Conservation (phyloP, 768 basidiomycete genomes). For the Termitomyces sp. region DNA sequence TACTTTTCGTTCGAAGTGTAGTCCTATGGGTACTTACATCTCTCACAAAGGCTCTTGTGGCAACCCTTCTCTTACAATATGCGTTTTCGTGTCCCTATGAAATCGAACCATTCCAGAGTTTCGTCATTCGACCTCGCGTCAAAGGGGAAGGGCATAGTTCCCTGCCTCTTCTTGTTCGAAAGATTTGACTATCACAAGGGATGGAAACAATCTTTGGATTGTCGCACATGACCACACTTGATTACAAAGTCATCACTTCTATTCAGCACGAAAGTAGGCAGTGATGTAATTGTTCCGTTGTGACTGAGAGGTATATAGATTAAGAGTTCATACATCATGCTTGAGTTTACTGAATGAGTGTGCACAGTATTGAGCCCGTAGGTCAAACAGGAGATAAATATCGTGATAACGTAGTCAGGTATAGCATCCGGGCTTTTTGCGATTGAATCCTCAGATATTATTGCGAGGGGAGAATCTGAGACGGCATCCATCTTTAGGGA, state of each 20-base stretch:
- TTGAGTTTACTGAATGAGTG: neutral
- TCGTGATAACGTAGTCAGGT: neutral
- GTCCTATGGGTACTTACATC: constrained; percentile 1
- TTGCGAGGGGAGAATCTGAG: constrained; percentile 72
- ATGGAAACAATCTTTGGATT: neutral
- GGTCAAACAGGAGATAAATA: neutral
- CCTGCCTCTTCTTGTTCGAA: constrained; percentile 50
- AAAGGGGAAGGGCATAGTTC: constrained; percentile 51
- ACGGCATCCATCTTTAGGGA: constrained; percentile 90
- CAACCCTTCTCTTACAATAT: constrained; percentile 53
- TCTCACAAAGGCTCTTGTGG: constrained; percentile 32
- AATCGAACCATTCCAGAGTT: constrained; percentile 64
- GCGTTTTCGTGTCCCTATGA: constrained; percentile 47
- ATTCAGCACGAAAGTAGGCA: neutral
- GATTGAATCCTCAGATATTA: constrained; percentile 5
- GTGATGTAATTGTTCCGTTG: constrained; percentile 1
- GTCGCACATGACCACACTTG: neutral
- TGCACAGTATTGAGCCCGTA: neutral
- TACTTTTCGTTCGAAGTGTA: neutral
- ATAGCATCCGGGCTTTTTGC: constrained; percentile 1
- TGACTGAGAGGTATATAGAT: constrained; percentile 9
- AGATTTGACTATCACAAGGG: constrained; percentile 22
- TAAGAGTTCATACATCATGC: constrained; percentile 1
- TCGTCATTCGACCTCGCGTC: constrained; percentile 60
- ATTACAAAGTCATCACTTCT: neutral